phyloP scores from a whole-genome alignment of 2,329 filamentous ascomycete species.

The Pseudogymnoascus sp. region DNA sequence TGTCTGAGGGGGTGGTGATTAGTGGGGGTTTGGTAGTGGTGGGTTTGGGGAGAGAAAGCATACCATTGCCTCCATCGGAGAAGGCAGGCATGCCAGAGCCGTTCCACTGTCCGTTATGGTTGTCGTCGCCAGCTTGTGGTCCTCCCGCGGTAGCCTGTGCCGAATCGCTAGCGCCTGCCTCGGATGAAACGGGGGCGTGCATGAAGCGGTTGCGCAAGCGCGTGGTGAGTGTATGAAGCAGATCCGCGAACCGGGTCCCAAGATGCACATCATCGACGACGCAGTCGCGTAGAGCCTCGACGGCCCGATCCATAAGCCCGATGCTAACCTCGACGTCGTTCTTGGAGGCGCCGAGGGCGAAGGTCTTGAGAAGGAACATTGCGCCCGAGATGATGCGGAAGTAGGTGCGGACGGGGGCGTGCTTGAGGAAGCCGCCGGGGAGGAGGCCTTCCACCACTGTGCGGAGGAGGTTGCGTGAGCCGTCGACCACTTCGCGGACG shows the following conservation, averaged over 20 bases:
- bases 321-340: constrained; percentile 71
- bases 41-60: not conserved
- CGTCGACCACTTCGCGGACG: constrained; percentile 68
- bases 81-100: not conserved
- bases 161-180: not conserved
- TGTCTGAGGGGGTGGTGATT: constrained; percentile 17
- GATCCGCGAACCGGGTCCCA: constrained; percentile 74
- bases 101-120: not conserved
- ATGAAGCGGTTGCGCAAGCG: constrained; percentile 67
- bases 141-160: not conserved
- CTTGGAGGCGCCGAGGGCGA: constrained; percentile 70
- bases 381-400: constrained; percentile 80
- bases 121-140: not conserved
- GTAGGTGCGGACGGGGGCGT: constrained; percentile 75
- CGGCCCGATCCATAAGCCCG: constrained; percentile 64
- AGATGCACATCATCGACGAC: constrained; percentile 81
- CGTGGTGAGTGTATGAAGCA: constrained; percentile 70
- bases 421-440: constrained; percentile 68
- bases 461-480: constrained; percentile 65
- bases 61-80: not conserved
- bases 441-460: constrained; percentile 70
- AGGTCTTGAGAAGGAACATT: constrained; percentile 79
- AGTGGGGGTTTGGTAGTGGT: not conserved
- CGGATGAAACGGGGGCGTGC: constrained; percentile 40
- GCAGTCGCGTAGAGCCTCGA: constrained; percentile 65